Conservation (phyloP, 345 rosid genomes). For the thale cress (Arabidopsis thaliana) region DNA sequence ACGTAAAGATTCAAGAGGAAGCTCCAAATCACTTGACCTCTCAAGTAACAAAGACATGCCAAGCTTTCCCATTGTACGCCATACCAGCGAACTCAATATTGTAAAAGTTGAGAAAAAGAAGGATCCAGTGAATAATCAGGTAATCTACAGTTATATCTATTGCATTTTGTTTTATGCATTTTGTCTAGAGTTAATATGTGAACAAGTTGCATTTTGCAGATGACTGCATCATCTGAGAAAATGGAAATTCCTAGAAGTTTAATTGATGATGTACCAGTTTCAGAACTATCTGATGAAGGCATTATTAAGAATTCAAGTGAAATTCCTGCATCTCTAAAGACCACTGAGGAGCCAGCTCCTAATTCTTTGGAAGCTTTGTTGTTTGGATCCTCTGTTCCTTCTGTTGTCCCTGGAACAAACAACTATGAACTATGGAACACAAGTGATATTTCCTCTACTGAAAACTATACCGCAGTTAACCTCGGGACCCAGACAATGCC, state of each 20-base stretch:
- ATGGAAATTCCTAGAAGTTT: constrained; percentile 44
- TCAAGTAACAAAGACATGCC: constrained; percentile 43
- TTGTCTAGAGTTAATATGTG: background rate
- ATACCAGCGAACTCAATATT: constrained; percentile 48
- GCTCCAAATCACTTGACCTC: constrained; percentile 56
- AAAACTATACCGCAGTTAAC: constrained; percentile 29
- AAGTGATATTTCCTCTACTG: constrained; percentile 32
- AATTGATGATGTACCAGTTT: constrained; percentile 45
- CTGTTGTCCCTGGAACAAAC: constrained; percentile 33
- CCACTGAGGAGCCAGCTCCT: constrained; percentile 44
- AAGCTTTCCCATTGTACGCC: constrained; percentile 42
- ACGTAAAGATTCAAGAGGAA: constrained; percentile 48
- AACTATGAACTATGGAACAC: constrained; percentile 31
- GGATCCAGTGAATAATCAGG: constrained; percentile 32
- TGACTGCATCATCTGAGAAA: constrained; percentile 40
- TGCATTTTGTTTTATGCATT: background rate
- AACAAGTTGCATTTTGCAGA: constrained; percentile 47
- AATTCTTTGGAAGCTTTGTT: constrained; percentile 67
- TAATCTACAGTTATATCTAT: background rate
- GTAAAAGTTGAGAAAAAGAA: constrained; percentile 40
- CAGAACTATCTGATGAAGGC: constrained; percentile 44
- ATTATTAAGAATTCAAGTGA: constrained; percentile 44
- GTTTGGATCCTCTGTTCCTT: constrained; percentile 55
- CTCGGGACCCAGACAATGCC: constrained; percentile 30
- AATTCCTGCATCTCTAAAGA: constrained; percentile 42